Evolutionary conservation across 352 stramenopile species (phyloP).

Genomic region (Thraustochytrium striatum): DNA sequence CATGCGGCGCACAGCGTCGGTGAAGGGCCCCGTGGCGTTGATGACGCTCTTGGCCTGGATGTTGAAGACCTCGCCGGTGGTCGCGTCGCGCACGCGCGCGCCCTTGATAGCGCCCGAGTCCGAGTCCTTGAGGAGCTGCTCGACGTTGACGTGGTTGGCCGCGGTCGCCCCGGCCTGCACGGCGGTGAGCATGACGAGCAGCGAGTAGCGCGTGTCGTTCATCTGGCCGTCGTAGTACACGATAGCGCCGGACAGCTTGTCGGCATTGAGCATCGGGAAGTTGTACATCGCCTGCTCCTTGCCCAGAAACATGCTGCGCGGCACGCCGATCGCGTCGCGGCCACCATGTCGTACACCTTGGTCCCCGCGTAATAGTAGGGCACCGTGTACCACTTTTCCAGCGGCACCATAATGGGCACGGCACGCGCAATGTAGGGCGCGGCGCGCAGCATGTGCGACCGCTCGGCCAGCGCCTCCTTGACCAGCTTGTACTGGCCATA

Average conservation of each 20-base stretch:
- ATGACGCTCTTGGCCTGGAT: constrained; percentile 80
- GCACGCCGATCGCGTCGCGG: constrained; percentile 76
- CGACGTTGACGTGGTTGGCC: constrained; percentile 83
- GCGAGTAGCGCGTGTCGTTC: constrained; percentile 90
- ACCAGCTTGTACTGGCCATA: constrained; percentile 81
- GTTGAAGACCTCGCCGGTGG: constrained; percentile 81
- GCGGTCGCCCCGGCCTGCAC: constrained; percentile 83
- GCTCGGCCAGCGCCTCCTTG: constrained; percentile 83
- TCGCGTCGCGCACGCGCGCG: constrained; percentile 74
- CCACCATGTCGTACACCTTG: constrained; percentile 86
- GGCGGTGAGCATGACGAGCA: constrained; percentile 87
- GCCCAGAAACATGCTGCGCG: constrained; percentile 76
- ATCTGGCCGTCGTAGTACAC: constrained; percentile 73
- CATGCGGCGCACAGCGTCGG: constrained; percentile 79
- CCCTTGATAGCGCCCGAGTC: constrained; percentile 69
- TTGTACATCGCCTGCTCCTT: constrained; percentile 80
- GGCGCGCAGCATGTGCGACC: constrained; percentile 81
- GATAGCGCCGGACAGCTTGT: constrained; percentile 83
- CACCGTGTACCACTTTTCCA: constrained; percentile 90
- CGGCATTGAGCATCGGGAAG: constrained; percentile 85
- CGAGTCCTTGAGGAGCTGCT: constrained; percentile 71
- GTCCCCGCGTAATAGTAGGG: constrained; percentile 87
- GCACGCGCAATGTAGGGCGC: constrained; percentile 88
- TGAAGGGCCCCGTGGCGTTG: constrained; percentile 91
- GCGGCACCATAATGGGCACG: constrained; percentile 90